phyloP scores from a whole-genome alignment of 2,329 filamentous ascomycete genomes.

The Volutella citrinella region DNA sequence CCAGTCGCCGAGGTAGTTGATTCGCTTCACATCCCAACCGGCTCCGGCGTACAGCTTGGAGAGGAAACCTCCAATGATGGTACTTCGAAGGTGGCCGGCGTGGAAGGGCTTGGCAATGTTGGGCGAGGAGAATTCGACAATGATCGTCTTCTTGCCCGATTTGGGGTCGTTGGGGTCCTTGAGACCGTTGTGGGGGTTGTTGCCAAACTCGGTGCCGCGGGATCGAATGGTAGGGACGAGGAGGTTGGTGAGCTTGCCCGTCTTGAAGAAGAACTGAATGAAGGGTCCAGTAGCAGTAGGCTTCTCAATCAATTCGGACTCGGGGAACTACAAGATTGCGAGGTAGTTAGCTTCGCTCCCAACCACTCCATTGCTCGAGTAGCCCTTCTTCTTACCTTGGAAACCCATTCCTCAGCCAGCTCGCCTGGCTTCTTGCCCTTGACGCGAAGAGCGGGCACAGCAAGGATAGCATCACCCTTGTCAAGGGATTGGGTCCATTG shows the following conservation, averaged over 20 bases:
- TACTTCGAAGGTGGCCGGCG: conserved; percentile 72
- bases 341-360: too few species aligned
- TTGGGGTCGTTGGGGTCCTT: conserved; percentile 59
- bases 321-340: conserved; percentile 57
- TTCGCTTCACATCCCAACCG: conserved; percentile 70
- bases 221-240: conserved; percentile 69
- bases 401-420: conserved; percentile 59
- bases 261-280: conserved; percentile 77
- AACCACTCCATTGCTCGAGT: too few species aligned
- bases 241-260: conserved; percentile 60
- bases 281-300: conserved; percentile 67
- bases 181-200: conserved; percentile 56
- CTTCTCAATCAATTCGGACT: conserved; percentile 70
- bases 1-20: conserved; percentile 52
- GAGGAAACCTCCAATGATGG: conserved; percentile 76
- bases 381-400: conserved; percentile 58
- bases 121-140: conserved; percentile 81
- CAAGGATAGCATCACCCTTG: conserved; percentile 77
- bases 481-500: conserved; percentile 78
- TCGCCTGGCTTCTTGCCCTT: conserved; percentile 67
- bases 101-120: conserved; percentile 88
- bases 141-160: conserved; percentile 61
- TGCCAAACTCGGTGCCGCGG: conserved; percentile 50
- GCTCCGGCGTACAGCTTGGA: conserved; percentile 67
- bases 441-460: conserved; percentile 75